Base-by-base conservation (phyloP, 2,329 filamentous ascomycete genomes). In the Leptographium radiaticola region DNA sequence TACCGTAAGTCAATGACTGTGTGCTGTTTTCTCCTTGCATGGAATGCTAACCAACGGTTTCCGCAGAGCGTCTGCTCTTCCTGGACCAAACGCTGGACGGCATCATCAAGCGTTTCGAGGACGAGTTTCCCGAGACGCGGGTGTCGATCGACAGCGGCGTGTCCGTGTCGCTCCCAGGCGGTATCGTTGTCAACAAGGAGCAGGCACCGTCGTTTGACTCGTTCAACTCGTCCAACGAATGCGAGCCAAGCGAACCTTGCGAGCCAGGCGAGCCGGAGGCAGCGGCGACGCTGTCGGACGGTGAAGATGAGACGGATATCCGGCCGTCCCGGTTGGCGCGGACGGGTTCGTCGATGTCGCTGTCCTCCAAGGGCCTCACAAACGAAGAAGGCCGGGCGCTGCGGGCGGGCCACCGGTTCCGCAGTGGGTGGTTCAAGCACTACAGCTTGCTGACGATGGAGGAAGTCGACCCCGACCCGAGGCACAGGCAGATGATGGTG, bases 101-200 rank as follows among this genome's bases (percentile, higher is more conserved):
- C 60, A 96, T 97, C 71, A 97, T 97, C 63, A 84, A 88, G 65
- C 86, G 93, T 33, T 98, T 97, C 65, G 93, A 97, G 67, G 87
- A 95, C 65, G 91, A 97, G 67, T 97, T 89, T 62, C 93, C 93
- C 0, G 91, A 97, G 64, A 94, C 87, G 0, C 82, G 88, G 39
- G 73, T 72, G 53, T 61, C 62, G 15, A 59, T 59, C 11, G 63
- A 66, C 50, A 62, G 64, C 39, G 63, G 62, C 20, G 57, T 62
- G 6, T 65, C 63, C 1, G 55, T 61, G n/a, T 59, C 61, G n/a
- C 44, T 55, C 50, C 44, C 62, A 57, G 60, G 11, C 49, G 42
- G 7, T 34, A 25, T 8, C 16, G 16, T 8, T 43, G 13, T 31
- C 57, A 40, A 39, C 53, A 60, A 1, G 25, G 25, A 25, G 25